Evolutionary conservation across 2,329 filamentous ascomycete species (phyloP).

Genomic region (Cadophora malorum): DNA sequence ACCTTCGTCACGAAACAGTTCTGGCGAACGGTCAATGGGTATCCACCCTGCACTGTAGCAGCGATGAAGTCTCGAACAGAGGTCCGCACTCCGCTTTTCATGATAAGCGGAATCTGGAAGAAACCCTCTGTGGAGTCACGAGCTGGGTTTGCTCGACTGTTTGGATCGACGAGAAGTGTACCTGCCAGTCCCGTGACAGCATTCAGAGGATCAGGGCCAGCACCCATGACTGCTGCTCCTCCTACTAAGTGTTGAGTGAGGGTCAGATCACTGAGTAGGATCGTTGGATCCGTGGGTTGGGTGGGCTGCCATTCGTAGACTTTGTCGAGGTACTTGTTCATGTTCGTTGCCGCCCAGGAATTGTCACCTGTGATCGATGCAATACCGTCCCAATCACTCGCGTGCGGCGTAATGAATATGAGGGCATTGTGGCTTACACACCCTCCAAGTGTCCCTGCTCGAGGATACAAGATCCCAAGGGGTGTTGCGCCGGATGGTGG

Average conservation of each 20-base stretch:
- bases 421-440: slow-evolving; percentile 41
- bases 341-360: slow-evolving; percentile 37
- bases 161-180: slow-evolving; percentile 18
- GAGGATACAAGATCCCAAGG: slow-evolving; percentile 43
- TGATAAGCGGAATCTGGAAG: slow-evolving; percentile 25
- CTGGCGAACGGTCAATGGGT: slow-evolving; percentile 34
- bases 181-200: slow-evolving; percentile 1
- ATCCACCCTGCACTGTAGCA: slow-evolving; percentile 21
- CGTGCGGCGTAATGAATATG: slow-evolving; percentile 35
- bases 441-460: slow-evolving; percentile 44
- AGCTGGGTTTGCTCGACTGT: slow-evolving; percentile 20
- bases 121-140: slow-evolving; percentile 22
- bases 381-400: slow-evolving; percentile 38
- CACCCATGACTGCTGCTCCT: slow-evolving; percentile 21
- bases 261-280: slow-evolving; percentile 32
- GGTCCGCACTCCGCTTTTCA: slow-evolving; percentile 13
- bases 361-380: slow-evolving; percentile 37
- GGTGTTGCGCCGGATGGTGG: slow-evolving; percentile 39
- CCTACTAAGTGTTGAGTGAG: slow-evolving; percentile 19
- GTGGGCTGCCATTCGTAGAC: slow-evolving; percentile 27
- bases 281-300: slow-evolving; percentile 19
- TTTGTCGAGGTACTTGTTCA: slow-evolving; percentile 37
- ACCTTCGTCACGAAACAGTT: slow-evolving; percentile 49
- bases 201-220: background rate
- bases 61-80: slow-evolving; percentile 24